A percentile compares a stretch with the other conserved stretches of the same genome.
Evolutionary conservation across 306 rosid species (phyloP).

Genomic region (Biancaea sappan): DNA sequence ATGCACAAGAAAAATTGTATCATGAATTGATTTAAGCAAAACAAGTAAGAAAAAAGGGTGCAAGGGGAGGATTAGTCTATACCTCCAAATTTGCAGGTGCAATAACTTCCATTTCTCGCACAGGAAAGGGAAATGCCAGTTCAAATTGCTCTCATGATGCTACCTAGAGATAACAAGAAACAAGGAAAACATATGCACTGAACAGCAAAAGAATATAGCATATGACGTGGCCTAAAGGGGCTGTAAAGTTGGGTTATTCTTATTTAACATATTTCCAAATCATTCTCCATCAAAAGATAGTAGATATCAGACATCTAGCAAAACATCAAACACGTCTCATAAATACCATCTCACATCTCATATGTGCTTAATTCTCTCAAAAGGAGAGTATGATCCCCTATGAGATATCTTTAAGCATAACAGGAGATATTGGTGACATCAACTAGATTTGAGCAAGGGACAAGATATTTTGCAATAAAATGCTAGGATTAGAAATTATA

Average conservation of each 20-base stretch:
- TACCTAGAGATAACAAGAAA: neutral
- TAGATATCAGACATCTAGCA: neutral
- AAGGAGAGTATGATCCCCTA: neutral
- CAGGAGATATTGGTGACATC: conserved; percentile 17
- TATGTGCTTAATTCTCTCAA: neutral
- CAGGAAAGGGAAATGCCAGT: neutral
- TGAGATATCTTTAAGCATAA: neutral
- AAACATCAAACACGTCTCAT: neutral
- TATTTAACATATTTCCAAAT: neutral
- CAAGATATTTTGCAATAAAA: conserved; percentile 1
- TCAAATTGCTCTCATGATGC: neutral
- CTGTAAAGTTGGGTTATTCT: neutral
- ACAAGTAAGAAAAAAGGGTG: neutral
- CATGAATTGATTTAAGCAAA: conserved; percentile 16
- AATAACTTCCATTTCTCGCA: conserved; percentile 3
- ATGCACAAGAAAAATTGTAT: conserved; percentile 37
- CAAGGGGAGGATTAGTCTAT: conserved; percentile 34
- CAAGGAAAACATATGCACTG: neutral
- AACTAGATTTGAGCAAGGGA: conserved; percentile 5
- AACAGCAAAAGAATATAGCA: neutral
- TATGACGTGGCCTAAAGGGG: neutral
- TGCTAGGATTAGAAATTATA: neutral
- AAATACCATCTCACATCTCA: neutral
- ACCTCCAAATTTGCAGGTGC: conserved; percentile 67
- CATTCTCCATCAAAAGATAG: neutral